These are phyloP conservation scores for Blastobotrys americana DNA, from an alignment of 805 yeast species.

Conservation along the genomic window DNA sequence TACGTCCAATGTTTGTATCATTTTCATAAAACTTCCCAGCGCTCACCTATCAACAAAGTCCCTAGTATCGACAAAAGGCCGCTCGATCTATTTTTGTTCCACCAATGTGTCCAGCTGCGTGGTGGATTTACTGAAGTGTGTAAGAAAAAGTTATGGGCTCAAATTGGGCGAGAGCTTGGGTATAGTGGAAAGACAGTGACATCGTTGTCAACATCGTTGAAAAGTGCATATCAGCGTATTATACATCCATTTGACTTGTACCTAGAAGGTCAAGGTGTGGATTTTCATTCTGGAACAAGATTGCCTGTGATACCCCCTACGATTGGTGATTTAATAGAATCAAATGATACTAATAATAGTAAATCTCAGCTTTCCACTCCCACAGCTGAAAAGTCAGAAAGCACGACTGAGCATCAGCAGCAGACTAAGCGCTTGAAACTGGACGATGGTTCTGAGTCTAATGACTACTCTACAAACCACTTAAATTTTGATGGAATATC, in stretches of 20 bases:
- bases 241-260: constrained; percentile 25
- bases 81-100: constrained; percentile 55
- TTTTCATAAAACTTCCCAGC: constrained; percentile 31
- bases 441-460: constrained; percentile 10
- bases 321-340: too few species aligned
- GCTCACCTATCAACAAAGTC: constrained; percentile 32
- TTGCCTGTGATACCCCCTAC: too few species aligned
- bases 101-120: constrained; percentile 48
- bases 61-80: constrained; percentile 64
- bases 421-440: constrained; percentile 10
- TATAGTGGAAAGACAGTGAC: constrained; percentile 66
- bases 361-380: too few species aligned
- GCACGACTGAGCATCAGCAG: constrained; percentile 7
- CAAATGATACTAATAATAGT: too few species aligned
- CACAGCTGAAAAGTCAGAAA: constrained; percentile 1
- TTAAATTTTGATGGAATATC: not conserved
- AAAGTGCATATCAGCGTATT: constrained; percentile 48
- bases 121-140: constrained; percentile 68
- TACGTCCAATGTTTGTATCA: constrained; percentile 43
- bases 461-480: not conserved
- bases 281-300: constrained; percentile 9
- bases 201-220: constrained; percentile 59
- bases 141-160: constrained; percentile 68
- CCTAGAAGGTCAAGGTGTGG: constrained; percentile 12
- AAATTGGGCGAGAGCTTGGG: constrained; percentile 74